These are phyloP conservation scores for Paramecium octaurelia DNA, from an alignment of 73 alveolate species.

Conservation along the genomic window DNA sequence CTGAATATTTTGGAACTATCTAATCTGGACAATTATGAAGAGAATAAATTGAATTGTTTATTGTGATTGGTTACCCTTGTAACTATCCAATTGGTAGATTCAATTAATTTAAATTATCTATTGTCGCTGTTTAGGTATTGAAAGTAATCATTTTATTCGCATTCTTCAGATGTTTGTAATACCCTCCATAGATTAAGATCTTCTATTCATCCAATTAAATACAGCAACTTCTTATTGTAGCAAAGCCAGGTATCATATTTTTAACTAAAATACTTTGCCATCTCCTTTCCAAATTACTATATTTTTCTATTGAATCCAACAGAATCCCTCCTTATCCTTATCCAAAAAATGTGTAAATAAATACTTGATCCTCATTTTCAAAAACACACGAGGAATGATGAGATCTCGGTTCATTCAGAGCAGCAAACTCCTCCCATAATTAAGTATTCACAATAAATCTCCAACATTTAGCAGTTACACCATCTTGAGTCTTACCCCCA, in stretches of 20 bases:
- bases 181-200: neutral
- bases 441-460: neutral
- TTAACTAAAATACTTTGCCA: neutral
- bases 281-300: neutral
- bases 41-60: neutral
- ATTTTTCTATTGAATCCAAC: neutral
- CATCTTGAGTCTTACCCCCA: slow-evolving; percentile 20
- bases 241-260: slow-evolving; percentile 12
- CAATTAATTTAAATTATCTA: slow-evolving; percentile 14
- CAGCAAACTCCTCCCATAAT: neutral
- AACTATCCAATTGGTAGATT: neutral
- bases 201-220: slow-evolving; percentile 9
- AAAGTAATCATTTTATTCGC: neutral
- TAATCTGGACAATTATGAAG: slow-evolving; percentile 3
- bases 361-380: neutral
- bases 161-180: neutral
- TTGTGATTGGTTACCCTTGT: neutral
- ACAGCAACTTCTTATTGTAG: neutral
- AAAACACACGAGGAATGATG: neutral
- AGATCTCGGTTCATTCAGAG: neutral
- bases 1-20: slow-evolving; percentile 21
- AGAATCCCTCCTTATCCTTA: neutral
- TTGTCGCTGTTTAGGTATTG: slow-evolving; percentile 1
- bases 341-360: slow-evolving; percentile 6
- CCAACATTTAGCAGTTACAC: slow-evolving; percentile 1